phyloP scores from a whole-genome alignment of 2,329 filamentous ascomycete genomes.

The Hypocreales sp. region DNA sequence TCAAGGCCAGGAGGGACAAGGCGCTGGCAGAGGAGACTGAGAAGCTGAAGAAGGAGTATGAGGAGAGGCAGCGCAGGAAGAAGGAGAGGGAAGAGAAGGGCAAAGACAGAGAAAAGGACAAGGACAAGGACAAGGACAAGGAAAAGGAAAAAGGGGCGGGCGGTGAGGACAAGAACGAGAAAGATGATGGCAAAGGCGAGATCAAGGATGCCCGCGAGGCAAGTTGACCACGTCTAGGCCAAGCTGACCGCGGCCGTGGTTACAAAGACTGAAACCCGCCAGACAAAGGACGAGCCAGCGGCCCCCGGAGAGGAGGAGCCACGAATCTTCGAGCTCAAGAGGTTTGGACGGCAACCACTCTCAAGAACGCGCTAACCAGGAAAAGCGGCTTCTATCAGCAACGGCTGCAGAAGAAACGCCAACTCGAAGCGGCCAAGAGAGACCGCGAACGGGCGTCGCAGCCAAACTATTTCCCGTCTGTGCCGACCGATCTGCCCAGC shows the following conservation, averaged over 20 bases:
- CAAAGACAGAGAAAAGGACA: conserved; percentile 20
- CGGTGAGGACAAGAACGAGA: conserved; percentile 10
- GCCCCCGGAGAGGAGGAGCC: conserved; percentile 45
- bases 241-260: too few species aligned
- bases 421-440: conserved; percentile 43
- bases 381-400: conserved; percentile 71
- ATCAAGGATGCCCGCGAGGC: conserved; percentile 9
- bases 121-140: conserved; percentile 16
- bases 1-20: conserved; percentile 44
- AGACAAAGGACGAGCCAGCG: conserved; percentile 9
- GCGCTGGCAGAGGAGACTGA: conserved; percentile 49
- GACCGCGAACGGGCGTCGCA: conserved; percentile 70
- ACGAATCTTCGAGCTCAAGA: conserved; percentile 71
- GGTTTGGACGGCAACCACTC: conserved; percentile 30
- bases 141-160: too few species aligned
- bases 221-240: too few species aligned
- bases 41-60: conserved; percentile 60
- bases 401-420: conserved; percentile 56
- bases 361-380: background rate
- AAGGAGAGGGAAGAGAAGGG: conserved; percentile 46
- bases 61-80: conserved; percentile 54
- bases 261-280: background rate
- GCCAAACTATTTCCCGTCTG: conserved; percentile 69
- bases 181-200: conserved; percentile 10
- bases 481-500: conserved; percentile 47